Evolutionary conservation across 352 stramenopile genomes (phyloP).

Genomic region (Phytophthora uliginosa): DNA sequence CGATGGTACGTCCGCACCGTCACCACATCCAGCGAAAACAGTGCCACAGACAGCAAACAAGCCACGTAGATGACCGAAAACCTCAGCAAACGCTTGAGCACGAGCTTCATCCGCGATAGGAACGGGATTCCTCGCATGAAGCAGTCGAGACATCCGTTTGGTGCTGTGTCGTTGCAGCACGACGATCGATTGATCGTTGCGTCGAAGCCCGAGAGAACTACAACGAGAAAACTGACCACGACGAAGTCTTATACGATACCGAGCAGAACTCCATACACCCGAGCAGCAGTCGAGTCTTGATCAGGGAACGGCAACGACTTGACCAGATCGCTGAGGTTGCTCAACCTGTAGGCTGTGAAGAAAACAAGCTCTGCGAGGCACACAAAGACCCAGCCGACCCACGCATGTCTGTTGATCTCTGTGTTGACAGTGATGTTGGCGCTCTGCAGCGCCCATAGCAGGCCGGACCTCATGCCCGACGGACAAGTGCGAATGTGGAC

Average conservation of each 20-base stretch:
- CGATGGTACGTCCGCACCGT: conserved; percentile 25
- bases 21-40: conserved; percentile 36
- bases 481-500: conserved; percentile 10
- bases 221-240: conserved; percentile 32
- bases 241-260: conserved; percentile 37
- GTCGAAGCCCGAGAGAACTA: conserved; percentile 31
- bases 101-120: conserved; percentile 22
- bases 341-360: conserved; percentile 34
- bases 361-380: conserved; percentile 29
- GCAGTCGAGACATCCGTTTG: conserved; percentile 41
- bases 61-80: conserved; percentile 12
- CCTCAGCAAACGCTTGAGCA: conserved; percentile 33
- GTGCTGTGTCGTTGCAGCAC: conserved; percentile 42
- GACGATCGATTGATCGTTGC: conserved; percentile 30
- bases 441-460: conserved; percentile 13
- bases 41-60: conserved; percentile 28
- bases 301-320: conserved; percentile 4
- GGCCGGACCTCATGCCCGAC: conserved; percentile 17
- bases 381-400: conserved; percentile 31
- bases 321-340: conserved; percentile 27
- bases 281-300: conserved; percentile 15
- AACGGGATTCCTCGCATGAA: conserved; percentile 37
- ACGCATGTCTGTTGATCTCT: conserved; percentile 28
- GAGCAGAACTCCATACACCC: conserved; percentile 24
- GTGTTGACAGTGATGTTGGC: conserved; percentile 33